A percentile compares a stretch with the other conserved stretches of the same genome.
These are phyloP conservation scores for Nicotiana tabacum DNA, from an alignment of 257 asterid species.

Conservation along the genomic window DNA sequence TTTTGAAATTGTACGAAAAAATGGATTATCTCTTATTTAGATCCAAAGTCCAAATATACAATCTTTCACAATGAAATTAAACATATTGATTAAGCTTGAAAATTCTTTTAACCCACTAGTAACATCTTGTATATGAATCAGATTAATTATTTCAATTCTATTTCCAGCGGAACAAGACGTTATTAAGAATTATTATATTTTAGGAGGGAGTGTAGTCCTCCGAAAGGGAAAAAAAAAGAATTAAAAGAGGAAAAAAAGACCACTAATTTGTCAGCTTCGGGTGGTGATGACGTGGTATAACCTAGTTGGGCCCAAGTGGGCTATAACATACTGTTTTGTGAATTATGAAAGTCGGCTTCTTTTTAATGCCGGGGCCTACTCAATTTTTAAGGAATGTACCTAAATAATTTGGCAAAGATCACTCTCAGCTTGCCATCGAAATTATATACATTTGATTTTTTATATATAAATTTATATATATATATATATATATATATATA, in stretches of 20 bases:
- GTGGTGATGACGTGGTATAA: not conserved
- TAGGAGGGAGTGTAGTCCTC: not conserved
- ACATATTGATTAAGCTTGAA: no score
- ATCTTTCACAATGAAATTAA: not conserved
- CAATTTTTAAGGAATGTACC: no score
- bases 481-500: no score
- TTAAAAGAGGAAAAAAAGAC: not conserved
- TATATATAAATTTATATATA: no score
- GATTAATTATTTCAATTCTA: not conserved
- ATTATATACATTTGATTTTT: no score
- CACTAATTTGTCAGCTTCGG: not conserved
- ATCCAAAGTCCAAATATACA: not conserved
- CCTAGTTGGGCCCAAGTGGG: not conserved
- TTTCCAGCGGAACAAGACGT: not conserved
- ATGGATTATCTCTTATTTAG: no score
- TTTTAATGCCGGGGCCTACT: not conserved
- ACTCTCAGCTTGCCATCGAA: no score
- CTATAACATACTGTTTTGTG: not conserved
- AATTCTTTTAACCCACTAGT: no score
- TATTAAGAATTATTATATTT: not conserved
- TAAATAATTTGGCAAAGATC: no score
- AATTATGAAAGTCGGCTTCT: not conserved
- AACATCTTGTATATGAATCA: not conserved
- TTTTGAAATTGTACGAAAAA: not conserved
- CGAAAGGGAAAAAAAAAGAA: not conserved